Evolutionary conservation across 805 yeast genomes (phyloP), one percentile per base, ranked within the genome.

Genomic region (Wickerhamiella hasegawae): DNA sequence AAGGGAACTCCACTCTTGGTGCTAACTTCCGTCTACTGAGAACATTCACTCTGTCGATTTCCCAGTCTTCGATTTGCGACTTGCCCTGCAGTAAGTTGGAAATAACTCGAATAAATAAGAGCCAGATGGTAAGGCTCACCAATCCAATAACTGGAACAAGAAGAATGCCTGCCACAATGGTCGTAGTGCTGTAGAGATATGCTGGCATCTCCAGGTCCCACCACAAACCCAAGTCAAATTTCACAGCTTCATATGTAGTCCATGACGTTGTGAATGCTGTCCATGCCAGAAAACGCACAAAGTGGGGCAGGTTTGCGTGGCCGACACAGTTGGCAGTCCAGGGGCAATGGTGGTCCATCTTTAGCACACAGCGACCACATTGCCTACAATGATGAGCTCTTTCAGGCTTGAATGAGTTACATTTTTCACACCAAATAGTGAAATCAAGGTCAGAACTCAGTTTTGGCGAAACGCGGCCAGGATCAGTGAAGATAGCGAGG

Each of bases 321-420:
- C 97, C 97, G 39, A 87, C 69, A 54, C 96, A 85, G 4, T 72
- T 63, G 2, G 93, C 76, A 54, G 84, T 83, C 97, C 97, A 87
- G 0, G 96, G 96, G 68, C 54, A 92, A 59, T 56, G 69, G 68
- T 39, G 79, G 64, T 38, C 85, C 82, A 54, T 77, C 66, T 42
- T 63, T 54, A 62, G 43, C 15, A 62, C 51, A 36, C 66, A 62
- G 16, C 41, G 38, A 18, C 52, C 41, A 46, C 66, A 62, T 26
- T 53, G 45, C 20, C 59, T 44, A 45, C 66, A 62, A 40, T 62
- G 66, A 38, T 62, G 66, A 5, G 66, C 44, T 12, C 66, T 44
- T 41, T 62, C 66, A 1, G 66, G 66, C 38, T 62, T 62, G 12
- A 45, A 42, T 1, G 22, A 33, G n/a, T 35, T 21, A 33, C 52